These are phyloP conservation scores for Blastobotrys ciferrii DNA, from an alignment of 1,139 yeast species.

Conservation along the genomic window DNA sequence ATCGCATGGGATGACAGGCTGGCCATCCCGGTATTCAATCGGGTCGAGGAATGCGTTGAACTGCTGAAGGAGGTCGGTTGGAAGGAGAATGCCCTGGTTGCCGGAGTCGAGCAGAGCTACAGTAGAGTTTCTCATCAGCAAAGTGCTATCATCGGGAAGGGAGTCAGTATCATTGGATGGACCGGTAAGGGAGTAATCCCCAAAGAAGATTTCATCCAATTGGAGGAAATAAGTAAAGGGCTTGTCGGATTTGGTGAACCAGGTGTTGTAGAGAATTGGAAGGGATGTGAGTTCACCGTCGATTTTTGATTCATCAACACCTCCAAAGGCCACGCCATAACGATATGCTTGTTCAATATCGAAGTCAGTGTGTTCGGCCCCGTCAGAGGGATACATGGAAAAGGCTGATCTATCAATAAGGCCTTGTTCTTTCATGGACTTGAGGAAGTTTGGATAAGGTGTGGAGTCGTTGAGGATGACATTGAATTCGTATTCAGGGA, in stretches of 20 bases:
- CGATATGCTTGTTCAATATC: background rate
- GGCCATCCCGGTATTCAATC: background rate
- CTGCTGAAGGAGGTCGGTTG: background rate
- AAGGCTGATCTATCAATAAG: conserved; percentile 9
- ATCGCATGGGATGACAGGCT: conserved; percentile 1
- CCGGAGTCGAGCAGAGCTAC: conserved; percentile 11
- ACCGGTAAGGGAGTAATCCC: conserved; percentile 10
- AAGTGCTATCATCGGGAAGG: background rate
- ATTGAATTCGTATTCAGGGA: conserved; percentile 3
- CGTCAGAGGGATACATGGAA: conserved; percentile 7
- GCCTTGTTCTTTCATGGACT: conserved; percentile 7
- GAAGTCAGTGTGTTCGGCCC: background rate
- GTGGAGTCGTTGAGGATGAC: background rate
- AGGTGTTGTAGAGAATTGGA: background rate
- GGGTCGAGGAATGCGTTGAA: conserved; percentile 1
- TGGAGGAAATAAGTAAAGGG: conserved; percentile 6
- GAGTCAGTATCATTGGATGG: background rate
- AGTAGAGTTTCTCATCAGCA: conserved; percentile 8
- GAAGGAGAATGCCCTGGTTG: background rate
- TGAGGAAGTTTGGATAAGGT: conserved; percentile 1
- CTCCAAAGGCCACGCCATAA: conserved; percentile 6
- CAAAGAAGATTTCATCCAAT: conserved; percentile 8
- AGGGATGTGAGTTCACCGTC: conserved; percentile 1
- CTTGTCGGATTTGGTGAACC: background rate
- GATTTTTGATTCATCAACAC: conserved; percentile 7